Conservation (phyloP, 2,329 filamentous ascomycete genomes). For the Exophiala dermatitidis region DNA sequence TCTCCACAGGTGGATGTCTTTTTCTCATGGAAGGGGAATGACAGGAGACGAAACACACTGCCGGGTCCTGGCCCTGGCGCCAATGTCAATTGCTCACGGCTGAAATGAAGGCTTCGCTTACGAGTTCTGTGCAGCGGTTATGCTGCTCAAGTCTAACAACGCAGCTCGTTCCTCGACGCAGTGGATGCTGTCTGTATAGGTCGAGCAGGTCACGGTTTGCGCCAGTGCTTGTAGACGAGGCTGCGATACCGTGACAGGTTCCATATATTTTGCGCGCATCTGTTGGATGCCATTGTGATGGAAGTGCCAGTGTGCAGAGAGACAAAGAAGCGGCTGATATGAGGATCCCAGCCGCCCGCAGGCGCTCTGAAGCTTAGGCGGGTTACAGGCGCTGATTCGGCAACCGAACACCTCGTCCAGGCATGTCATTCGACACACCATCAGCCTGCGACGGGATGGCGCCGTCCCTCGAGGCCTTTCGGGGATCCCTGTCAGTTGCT, state of each 20-base stretch:
- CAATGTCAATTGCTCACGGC: not conserved
- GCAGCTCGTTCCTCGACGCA: too few relatives aligned
- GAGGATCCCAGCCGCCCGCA: slow-evolving; percentile 14
- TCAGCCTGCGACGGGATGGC: slow-evolving; percentile 12
- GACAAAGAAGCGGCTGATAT: slow-evolving; percentile 5
- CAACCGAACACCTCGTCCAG: slow-evolving; percentile 11
- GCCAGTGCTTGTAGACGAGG: slow-evolving; percentile 16
- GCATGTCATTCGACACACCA: slow-evolving; percentile 15
- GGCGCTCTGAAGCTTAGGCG: slow-evolving; percentile 16
- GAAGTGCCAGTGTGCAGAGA: slow-evolving; percentile 15
- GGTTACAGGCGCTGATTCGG: slow-evolving; percentile 20
- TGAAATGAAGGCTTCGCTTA: too few relatives aligned
- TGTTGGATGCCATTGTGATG: slow-evolving; percentile 21
- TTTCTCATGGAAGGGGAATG: not conserved
- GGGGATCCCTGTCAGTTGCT: slow-evolving; percentile 12
- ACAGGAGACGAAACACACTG: not conserved
- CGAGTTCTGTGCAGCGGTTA: too few relatives aligned
- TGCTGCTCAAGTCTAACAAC: too few relatives aligned
- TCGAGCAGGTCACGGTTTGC: too few relatives aligned
- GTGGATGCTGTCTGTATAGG: too few relatives aligned
- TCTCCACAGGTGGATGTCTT: not conserved
- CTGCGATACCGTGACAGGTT: slow-evolving; percentile 12
- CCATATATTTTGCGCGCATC: slow-evolving; percentile 11
- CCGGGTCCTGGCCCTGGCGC: not conserved
- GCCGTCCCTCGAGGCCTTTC: not conserved